These are phyloP conservation scores for Lunularia cruciata DNA, from an alignment of 225 moss, liverwort and hornwort genomes.

Conservation along the genomic window DNA sequence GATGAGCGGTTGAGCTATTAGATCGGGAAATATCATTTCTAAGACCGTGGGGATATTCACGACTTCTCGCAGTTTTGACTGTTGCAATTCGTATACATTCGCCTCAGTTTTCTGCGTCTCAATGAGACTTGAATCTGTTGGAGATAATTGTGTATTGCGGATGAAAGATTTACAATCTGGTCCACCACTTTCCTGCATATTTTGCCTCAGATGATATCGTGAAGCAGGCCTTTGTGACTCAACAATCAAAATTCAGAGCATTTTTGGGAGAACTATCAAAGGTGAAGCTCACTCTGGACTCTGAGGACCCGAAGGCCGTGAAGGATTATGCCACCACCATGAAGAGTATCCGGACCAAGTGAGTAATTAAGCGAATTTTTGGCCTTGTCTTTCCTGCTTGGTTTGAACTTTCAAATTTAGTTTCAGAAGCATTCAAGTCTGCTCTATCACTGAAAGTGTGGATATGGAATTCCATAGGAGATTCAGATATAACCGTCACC, in stretches of 20 bases:
- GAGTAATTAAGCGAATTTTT: no score
- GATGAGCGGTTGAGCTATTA: no score
- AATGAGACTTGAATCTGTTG: neutral
- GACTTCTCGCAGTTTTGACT: no score
- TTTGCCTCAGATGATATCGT: constrained; percentile 54
- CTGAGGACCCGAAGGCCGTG: constrained; percentile 61
- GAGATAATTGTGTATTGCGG: neutral
- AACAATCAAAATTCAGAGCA: constrained; percentile 61
- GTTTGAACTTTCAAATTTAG: no score
- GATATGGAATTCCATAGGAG: no score
- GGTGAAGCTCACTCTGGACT: constrained; percentile 46
- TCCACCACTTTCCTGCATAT: neutral
- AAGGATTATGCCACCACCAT: constrained; percentile 53
- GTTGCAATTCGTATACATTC: neutral
- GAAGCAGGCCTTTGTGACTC: constrained; percentile 56
- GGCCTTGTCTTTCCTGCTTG: no score
- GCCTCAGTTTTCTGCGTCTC: neutral
- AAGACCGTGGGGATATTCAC: no score
- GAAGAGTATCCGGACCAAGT: constrained; percentile 57
- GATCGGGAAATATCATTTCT: no score
- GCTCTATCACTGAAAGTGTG: no score
- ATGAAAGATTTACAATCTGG: no score
- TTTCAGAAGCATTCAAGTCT: no score
- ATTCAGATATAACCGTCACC: no score
- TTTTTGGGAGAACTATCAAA: constrained; percentile 61